Evolutionary conservation across 805 yeast genomes (phyloP), one percentile per base, ranked within the genome.

Genomic region (Candida ficus): DNA sequence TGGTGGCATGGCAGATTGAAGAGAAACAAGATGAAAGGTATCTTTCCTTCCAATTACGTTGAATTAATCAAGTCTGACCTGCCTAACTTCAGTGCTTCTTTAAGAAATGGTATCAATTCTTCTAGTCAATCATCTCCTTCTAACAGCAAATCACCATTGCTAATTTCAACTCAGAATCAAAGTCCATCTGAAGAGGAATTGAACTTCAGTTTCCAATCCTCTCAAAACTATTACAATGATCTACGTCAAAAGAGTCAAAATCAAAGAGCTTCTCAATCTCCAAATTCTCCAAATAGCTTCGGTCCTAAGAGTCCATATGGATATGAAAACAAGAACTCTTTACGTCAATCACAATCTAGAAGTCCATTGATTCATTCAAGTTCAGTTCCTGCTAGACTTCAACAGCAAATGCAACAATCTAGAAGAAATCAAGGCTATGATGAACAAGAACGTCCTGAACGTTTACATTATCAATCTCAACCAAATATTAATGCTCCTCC

Each of bases 1-100:
- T 88, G 95, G 95, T 89, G 91, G 83, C 85, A 78, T 53, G 99
- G 99, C 2, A 69, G 73, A 45, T 71, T 91, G 41, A 66, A 79
- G 48, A 71, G 98, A 56, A 89, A 87, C 62, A 85, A 80, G 46
- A 77, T 86, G 50, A 76, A 78, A 29, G 99, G 99, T 0, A 70
- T 78, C 35, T 93, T 93, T 55, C 98, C 99, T 2, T 73, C 82
- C 29, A 91, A 90, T 53, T 90, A 82, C 57, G 97, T 89, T 6
- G 79, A 76, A 43, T 55, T 78, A 16, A 51, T 80, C 36, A 73
- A 71, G 50, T 61, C 66, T 6, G 56, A 48, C 32, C 38, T 47
- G 39, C 48, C 43, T 29, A 44, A 35, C 35, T 39, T 41, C 37
- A 43, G 25, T 21, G 42, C 30, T 10, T 33, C 39, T 9, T 12